Evolutionary conservation across 1,139 yeast genomes (phyloP).

Genomic region (Kodamaea derodonti): DNA sequence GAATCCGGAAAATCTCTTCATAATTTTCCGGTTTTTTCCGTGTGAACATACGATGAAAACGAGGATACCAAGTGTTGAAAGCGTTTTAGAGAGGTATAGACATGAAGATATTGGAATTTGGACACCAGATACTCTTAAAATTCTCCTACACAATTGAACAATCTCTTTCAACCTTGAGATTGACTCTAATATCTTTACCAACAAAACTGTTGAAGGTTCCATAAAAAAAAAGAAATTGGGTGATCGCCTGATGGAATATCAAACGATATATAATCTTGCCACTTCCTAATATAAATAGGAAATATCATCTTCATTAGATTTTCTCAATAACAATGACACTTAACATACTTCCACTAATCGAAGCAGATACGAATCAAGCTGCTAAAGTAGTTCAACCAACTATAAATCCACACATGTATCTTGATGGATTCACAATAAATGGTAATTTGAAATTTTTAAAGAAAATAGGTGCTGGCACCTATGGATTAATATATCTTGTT

Average conservation of each 20-base stretch:
- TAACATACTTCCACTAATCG: conserved; percentile 5
- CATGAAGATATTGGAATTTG: too few species aligned
- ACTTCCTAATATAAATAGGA: not conserved
- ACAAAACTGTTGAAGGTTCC: too few species aligned
- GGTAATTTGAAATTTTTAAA: conserved; percentile 43
- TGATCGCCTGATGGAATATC: not conserved
- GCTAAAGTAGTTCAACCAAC: not conserved
- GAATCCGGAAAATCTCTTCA: not conserved
- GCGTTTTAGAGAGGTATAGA: too few species aligned
- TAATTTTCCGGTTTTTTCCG: not conserved
- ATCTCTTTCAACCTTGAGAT: too few species aligned
- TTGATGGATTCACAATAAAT: conserved; percentile 31
- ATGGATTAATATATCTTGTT: conserved; percentile 78
- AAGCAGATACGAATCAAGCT: not conserved
- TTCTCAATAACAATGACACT: conserved; percentile 5
- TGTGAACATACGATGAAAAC: not conserved
- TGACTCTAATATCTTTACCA: too few species aligned
- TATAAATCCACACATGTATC: conserved; percentile 10
- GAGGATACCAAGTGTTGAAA: too few species aligned
- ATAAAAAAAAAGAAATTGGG: not conserved
- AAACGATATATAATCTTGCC: not conserved
- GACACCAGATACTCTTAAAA: too few species aligned
- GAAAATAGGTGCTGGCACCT: conserved; percentile 86
- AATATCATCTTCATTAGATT: not conserved
- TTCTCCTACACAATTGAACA: too few species aligned